A percentile compares a stretch with the other conserved stretches of the same genome.
Conservation (phyloP, 345 rosid genomes). For the Trapa incisa region DNA sequence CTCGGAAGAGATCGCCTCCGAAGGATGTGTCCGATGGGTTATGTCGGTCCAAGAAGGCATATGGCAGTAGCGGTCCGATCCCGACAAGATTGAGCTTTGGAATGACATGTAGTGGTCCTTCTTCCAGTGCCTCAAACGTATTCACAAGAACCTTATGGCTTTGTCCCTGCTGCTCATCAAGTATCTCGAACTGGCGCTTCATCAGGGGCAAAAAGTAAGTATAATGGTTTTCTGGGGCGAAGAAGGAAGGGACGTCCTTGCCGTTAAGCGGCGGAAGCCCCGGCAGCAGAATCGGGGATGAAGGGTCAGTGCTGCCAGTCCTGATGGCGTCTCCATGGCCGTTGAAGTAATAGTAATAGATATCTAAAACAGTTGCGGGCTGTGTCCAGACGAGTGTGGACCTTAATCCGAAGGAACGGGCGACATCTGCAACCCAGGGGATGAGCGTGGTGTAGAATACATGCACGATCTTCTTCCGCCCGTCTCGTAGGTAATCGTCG, state of each 20-base stretch:
- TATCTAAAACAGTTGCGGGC: conserved; percentile 44
- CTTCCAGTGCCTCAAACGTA: conserved; percentile 10
- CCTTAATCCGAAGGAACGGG: conserved; percentile 28
- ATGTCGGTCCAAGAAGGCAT: background rate
- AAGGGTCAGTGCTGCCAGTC: background rate
- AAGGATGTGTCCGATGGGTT: conserved; percentile 3
- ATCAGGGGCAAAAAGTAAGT: background rate
- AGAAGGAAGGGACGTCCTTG: conserved; percentile 44
- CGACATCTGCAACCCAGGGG: conserved; percentile 36
- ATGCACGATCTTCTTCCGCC: conserved; percentile 4
- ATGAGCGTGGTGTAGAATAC: conserved; percentile 10
- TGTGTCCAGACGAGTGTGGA: conserved; percentile 43
- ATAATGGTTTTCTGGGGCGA: conserved; percentile 15
- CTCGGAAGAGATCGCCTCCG: conserved; percentile 21
- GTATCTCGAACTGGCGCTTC: conserved; percentile 5
- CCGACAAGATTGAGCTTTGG: conserved; percentile 5
- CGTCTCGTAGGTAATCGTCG: background rate
- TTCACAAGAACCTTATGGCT: conserved; percentile 8
- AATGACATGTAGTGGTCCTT: conserved; percentile 14
- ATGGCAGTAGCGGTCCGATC: conserved; percentile 8
- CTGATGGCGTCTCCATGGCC: conserved; percentile 22
- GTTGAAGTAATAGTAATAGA: conserved; percentile 43
- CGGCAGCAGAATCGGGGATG: conserved; percentile 27
- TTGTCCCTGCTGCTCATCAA: background rate
- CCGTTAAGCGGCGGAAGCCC: conserved; percentile 27